phyloP scores from a whole-genome alignment of 352 stramenopile genomes.

The Peronospora destructor region DNA sequence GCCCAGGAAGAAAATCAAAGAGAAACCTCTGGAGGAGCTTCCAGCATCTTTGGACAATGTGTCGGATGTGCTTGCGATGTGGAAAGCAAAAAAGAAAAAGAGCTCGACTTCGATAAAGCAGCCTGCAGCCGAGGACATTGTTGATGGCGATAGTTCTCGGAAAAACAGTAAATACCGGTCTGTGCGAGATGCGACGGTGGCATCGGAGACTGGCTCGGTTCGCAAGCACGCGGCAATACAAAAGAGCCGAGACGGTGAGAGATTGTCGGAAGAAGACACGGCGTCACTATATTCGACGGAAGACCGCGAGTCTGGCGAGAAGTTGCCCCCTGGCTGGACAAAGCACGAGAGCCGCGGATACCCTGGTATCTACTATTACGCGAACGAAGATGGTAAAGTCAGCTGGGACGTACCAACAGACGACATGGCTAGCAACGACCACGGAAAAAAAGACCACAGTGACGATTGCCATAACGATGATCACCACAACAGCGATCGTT shows the following conservation, averaged over 20 bases:
- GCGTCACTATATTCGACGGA: conserved; percentile 34
- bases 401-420: conserved; percentile 59
- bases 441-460: conserved; percentile 4
- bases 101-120: conserved; percentile 14
- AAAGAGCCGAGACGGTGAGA: conserved; percentile 34
- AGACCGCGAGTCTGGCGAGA: conserved; percentile 28
- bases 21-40: conserved; percentile 11
- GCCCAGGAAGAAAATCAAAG: conserved; percentile 5
- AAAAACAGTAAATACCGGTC: conserved; percentile 15
- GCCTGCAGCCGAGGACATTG: conserved; percentile 6
- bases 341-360: conserved; percentile 60
- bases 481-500: conserved; percentile 12
- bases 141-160: conserved; percentile 13
- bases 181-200: conserved; percentile 5
- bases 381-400: conserved; percentile 49
- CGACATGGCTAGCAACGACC: conserved; percentile 14
- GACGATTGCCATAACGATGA: conserved; percentile 4
- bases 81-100: conserved; percentile 39
- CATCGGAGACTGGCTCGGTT: conserved; percentile 10
- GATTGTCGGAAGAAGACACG: conserved; percentile 46
- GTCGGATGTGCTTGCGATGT: conserved; percentile 42
- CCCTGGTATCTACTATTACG: conserved; percentile 61
- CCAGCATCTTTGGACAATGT: conserved; percentile 27
- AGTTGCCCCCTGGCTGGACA: conserved; percentile 46
- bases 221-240: conserved; percentile 25